Evolutionary conservation across 352 stramenopile genomes (phyloP).

Genomic region (Aphanomyces euteiches): DNA sequence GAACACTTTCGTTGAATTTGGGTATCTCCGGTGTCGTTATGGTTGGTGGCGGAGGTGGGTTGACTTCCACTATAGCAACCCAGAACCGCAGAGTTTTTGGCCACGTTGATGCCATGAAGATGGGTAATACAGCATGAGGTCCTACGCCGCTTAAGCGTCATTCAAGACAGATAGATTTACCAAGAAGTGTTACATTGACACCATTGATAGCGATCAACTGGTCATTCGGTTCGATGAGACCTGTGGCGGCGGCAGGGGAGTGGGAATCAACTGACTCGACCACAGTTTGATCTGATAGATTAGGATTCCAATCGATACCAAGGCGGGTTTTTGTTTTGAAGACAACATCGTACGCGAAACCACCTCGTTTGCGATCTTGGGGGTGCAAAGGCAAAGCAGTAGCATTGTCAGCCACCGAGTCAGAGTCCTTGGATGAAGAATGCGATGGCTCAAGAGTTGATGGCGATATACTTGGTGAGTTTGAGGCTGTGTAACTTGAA

Average conservation of each 20-base stretch:
- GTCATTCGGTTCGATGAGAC: background rate
- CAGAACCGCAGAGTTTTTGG: slow-evolving; percentile 16
- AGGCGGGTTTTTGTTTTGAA: slow-evolving; percentile 14
- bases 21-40: too few species aligned
- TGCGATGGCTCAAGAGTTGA: too few species aligned
- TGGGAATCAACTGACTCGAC: slow-evolving; percentile 16
- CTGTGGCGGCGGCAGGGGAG: slow-evolving; percentile 14
- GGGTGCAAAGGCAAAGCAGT: background rate
- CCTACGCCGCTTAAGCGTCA: slow-evolving; percentile 9
- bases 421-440: background rate
- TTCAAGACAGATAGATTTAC: background rate
- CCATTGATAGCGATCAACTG: slow-evolving; percentile 15
- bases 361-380: too few species aligned
- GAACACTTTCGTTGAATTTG: too few species aligned
- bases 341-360: background rate
- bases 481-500: too few species aligned
- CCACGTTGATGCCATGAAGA: background rate
- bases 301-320: slow-evolving; percentile 17
- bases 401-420: background rate
- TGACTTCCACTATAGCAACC: background rate
- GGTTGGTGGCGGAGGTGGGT: too few species aligned
- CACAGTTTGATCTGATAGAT: background rate
- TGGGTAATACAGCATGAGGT: background rate
- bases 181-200: slow-evolving; percentile 14
- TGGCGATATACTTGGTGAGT: too few species aligned